Percentiles rank a stretch among this genome's conserved stretches.
Evolutionary conservation across 345 rosid genomes (phyloP).

Genomic region (Nasturtium officinale): DNA sequence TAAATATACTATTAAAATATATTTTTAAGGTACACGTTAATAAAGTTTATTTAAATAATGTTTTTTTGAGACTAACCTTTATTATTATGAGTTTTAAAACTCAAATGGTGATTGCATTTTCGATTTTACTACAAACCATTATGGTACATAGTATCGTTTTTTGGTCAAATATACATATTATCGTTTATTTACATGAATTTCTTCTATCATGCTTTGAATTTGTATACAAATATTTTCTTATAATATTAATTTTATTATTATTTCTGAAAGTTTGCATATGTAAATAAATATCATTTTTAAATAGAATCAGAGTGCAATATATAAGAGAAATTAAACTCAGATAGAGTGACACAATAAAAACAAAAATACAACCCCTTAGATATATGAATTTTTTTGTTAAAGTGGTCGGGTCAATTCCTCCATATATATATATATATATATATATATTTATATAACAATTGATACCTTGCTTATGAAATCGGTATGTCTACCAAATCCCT

Average conservation of each 20-base stretch:
- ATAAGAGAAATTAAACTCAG: too few relatives aligned
- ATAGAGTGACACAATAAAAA: too few relatives aligned
- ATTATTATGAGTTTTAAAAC: neutral
- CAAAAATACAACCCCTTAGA: too few relatives aligned
- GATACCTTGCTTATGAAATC: neutral
- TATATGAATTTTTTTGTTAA: too few relatives aligned
- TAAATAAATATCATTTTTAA: too few relatives aligned
- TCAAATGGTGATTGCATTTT: neutral
- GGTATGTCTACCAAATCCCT: conserved; percentile 26
- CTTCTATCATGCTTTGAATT: neutral
- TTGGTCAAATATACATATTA: too few relatives aligned
- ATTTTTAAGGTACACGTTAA: neutral
- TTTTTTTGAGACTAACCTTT: neutral
- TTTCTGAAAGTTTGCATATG: neutral
- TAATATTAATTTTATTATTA: too few relatives aligned
- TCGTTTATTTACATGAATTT: neutral
- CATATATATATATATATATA: too few relatives aligned
- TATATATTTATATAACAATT: too few relatives aligned
- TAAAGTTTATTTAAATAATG: neutral
- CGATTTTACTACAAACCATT: neutral
- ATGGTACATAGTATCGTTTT: too few relatives aligned
- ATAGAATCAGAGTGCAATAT: too few relatives aligned
- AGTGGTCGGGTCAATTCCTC: neutral
- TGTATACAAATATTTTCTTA: neutral
- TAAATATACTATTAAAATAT: neutral